Evolutionary conservation across 495 filamentous ascomycete genomes (phyloP), one percentile per base, ranked within the genome.

Genomic region (Niebla homalea): DNA sequence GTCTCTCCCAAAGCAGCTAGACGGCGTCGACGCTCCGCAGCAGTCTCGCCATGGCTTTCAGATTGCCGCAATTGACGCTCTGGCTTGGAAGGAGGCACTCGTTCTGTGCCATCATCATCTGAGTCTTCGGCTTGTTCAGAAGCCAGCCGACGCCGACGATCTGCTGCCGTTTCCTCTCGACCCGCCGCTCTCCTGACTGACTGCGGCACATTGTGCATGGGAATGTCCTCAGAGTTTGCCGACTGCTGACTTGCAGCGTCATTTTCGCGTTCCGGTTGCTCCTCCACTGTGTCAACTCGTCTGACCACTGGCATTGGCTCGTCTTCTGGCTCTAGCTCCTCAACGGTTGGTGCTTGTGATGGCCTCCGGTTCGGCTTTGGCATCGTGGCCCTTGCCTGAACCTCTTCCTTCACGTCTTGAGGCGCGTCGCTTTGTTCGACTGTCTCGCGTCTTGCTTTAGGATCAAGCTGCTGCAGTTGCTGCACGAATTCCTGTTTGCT

Each of bases 401-500:
- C 73, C 19, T 73, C 73, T 52, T 76, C 69, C 53, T 76, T 77
- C 4, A 81, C 78, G 21, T 75, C 62, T 36, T 73, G 70, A 0
- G 81, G 79, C 0, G 77, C 79, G 56, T 80, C 75, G 43, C 75
- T 83, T 39, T 83, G 65, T 46, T 89, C 78, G 0, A 92, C 75
- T 2, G 84, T 66, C 52, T 87, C 78, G 20, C 72, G 75, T 15
- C 89, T 78, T 16, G 79, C 78, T 57, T 79, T 83, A 26, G 86
- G 81, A 61, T 94, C 87, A 50, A 96, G 70, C 23, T 79, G 72
- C 60, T 82, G 79, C 54, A 99, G 81, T 59, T 92, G 80, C 43
- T 79, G 69, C 54, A 97, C 83, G 66, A 99, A 97, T 59, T 96
- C 87, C 6, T 84, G 79, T 64, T 94, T 95, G 61, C 77, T 92